A percentile compares a stretch with the other conserved stretches of the same genome.
These are phyloP conservation scores for Entomortierella parvispora DNA, from an alignment of 192 early-diverging fungal genomes.

Conservation along the genomic window DNA sequence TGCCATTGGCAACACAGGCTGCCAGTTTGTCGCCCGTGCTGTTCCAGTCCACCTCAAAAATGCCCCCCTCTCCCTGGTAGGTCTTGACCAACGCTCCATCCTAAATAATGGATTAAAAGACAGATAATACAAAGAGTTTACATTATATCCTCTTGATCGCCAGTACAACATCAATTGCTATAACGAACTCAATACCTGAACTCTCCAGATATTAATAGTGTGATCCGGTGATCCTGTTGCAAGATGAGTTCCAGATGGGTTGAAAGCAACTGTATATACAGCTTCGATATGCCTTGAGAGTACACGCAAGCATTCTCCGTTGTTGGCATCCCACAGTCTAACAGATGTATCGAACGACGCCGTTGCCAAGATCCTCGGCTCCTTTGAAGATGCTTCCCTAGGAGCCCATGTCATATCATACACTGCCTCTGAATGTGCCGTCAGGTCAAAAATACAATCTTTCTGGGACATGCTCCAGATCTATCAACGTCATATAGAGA, in stretches of 20 bases:
- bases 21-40: slow-evolving; percentile 66
- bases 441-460: slow-evolving; percentile 65
- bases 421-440: slow-evolving; percentile 80
- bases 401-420: slow-evolving; percentile 89
- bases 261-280: slow-evolving; percentile 81
- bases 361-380: slow-evolving; percentile 70
- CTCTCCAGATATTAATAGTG: slow-evolving; percentile 79
- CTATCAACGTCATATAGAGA: not conserved
- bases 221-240: slow-evolving; percentile 85
- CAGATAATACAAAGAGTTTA: not conserved
- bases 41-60: slow-evolving; percentile 70
- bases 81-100: slow-evolving; percentile 63
- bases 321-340: slow-evolving; percentile 87
- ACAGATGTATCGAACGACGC: slow-evolving; percentile 85
- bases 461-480: slow-evolving; percentile 76
- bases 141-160: not conserved
- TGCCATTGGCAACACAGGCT: slow-evolving; percentile 65
- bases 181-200: slow-evolving; percentile 51
- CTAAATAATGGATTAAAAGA: slow-evolving; percentile 10
- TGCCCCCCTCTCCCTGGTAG: slow-evolving; percentile 64
- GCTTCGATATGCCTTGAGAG: slow-evolving; percentile 76
- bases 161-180: not conserved
- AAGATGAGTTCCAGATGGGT: slow-evolving; percentile 75
- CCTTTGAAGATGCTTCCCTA: slow-evolving; percentile 48
- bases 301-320: slow-evolving; percentile 71